Base-by-base conservation (phyloP, 768 basidiomycete genomes). In the Crepidotus variabilis region DNA sequence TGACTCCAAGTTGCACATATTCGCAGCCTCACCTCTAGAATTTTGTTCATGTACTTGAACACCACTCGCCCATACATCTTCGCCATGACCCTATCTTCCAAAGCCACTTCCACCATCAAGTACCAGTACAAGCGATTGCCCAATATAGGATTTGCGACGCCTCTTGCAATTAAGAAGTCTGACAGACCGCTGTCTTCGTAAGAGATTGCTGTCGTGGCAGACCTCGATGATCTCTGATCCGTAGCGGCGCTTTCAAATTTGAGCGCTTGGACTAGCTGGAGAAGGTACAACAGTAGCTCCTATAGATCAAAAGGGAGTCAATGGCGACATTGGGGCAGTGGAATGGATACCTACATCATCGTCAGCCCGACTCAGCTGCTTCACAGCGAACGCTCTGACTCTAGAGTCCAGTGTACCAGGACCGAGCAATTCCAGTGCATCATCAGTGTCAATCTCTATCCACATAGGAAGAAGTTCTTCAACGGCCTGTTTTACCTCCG, bases 51-150 rank as follows among this genome's bases (percentile, higher is more conserved):
- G 66, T 94, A 98, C 59, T 88, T 89, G 75, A 84, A 95, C 6
- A 92, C 91, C 6, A 97, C 92, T 43, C 87, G 80, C 3, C 88
- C 92, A 62, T 94, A 98, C 90, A 96, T 94, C 75, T 93, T 94
- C 2, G 91, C 90, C 68, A 92, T 84, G 21, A 85, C 77, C 57
- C 86, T 85, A 65, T 94, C 92, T 64, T 94, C 92, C 47, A 92
- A 72, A 20, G 92, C 91, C 16, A 94, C 87, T 68, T 98, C 97
- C 3, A 98, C 95, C 84, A 94, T 94, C 54, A 98, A 84, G 64
- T 98, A 99, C 97, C 97, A 98, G 68, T 96, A 90, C 60, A 98
- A 77, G 22, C 92, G 80, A 63, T 98, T 98, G 0, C 95, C 97
- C 1, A 99, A 76, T 0, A 96, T 80, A 2, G 78, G 78, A 64